These are phyloP conservation scores for Canavalia ensiformis DNA, from an alignment of 306 rosid species.

Conservation along the genomic window DNA sequence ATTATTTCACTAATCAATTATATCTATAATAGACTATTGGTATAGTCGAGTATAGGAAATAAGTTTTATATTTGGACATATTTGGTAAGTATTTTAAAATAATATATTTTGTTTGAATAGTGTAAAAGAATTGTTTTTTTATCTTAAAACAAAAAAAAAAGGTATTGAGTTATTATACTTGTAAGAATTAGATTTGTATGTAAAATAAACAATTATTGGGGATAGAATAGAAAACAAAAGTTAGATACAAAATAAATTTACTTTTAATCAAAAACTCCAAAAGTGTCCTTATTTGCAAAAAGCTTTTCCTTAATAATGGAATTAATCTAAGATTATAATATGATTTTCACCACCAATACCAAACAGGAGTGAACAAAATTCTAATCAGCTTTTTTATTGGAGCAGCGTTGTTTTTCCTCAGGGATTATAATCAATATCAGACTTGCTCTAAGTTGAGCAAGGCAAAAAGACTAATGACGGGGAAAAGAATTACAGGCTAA, in stretches of 20 bases:
- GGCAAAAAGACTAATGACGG: slow-evolving; percentile 1
- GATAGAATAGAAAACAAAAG: not conserved
- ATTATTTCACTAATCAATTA: not conserved
- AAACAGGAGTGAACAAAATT: not conserved
- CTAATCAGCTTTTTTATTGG: not conserved
- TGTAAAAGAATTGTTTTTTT: not conserved
- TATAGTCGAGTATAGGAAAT: not conserved
- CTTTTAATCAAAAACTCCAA: not conserved
- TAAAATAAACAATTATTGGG: not conserved
- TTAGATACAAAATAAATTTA: not conserved
- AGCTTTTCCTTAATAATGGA: not conserved
- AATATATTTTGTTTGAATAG: not conserved
- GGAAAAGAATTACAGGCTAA: slow-evolving; percentile 33
- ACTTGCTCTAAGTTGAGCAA: not conserved
- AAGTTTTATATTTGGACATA: not conserved
- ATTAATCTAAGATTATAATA: not conserved
- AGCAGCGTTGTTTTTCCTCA: not conserved
- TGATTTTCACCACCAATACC: not conserved
- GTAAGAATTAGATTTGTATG: not conserved
- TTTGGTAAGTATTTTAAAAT: not conserved
- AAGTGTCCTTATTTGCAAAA: not conserved
- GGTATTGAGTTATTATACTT: not conserved
- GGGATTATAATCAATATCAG: not conserved
- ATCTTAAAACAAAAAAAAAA: not conserved
- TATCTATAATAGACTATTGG: not conserved